These are phyloP conservation scores for Trichosporon ovoides DNA, from an alignment of 1,284 basidiomycete species.

Conservation along the genomic window DNA sequence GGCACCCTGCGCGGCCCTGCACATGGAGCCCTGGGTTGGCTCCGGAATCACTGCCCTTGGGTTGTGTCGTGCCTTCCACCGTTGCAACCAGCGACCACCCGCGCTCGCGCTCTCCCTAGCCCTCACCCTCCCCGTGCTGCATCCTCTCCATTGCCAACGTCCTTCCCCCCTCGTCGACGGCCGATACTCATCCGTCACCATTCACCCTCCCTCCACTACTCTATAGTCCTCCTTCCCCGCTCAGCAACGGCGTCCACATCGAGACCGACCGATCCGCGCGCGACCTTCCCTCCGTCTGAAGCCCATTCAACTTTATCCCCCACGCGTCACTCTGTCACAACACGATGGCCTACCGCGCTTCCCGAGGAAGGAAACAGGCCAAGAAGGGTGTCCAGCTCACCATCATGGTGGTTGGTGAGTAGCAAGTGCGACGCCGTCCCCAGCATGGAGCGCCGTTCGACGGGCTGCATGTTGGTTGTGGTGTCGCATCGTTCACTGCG, in stretches of 20 bases:
- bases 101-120: neutral
- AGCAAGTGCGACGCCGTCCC: neutral
- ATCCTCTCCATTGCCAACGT: neutral
- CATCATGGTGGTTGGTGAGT: conserved; percentile 82
- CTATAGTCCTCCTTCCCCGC: neutral
- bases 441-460: no score
- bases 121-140: neutral
- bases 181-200: neutral
- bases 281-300: neutral
- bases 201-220: neutral
- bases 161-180: conserved; percentile 1
- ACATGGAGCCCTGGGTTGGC: neutral
- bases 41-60: conserved; percentile 7
- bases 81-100: neutral
- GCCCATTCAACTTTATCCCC: neutral
- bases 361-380: conserved; percentile 80
- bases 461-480: no score
- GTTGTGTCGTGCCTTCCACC: conserved; percentile 5
- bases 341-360: conserved; percentile 58
- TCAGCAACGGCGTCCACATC: neutral
- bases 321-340: conserved; percentile 12
- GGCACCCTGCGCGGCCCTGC: neutral
- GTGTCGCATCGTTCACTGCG: no score
- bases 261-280: neutral
- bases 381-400: conserved; percentile 98